phyloP scores from a whole-genome alignment of 225 moss, liverwort and hornwort genomes.

The Takakia lepidozioides region DNA sequence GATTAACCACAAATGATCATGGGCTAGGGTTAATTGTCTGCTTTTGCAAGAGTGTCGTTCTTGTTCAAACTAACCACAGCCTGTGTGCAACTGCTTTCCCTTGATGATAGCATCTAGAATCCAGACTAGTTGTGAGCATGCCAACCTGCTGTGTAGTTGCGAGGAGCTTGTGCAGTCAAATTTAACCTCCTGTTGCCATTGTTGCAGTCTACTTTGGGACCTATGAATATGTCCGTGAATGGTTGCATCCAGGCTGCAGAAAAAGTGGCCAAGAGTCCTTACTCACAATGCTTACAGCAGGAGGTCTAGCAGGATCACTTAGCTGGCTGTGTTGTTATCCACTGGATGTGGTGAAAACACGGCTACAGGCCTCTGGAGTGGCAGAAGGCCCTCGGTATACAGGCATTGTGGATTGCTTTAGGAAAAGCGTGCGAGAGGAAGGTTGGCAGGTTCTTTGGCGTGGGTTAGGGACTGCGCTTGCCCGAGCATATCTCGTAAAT shows the following conservation, averaged over 20 bases:
- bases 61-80: no score
- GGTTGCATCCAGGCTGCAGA: conserved; percentile 86
- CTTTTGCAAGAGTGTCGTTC: no score
- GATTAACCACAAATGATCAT: no score
- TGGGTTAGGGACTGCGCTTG: conserved; percentile 88
- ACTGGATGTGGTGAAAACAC: conserved; percentile 89
- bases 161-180: no score
- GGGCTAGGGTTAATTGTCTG: no score
- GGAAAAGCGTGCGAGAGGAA: conserved; percentile 74
- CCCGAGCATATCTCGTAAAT: conserved; percentile 88
- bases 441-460: conserved; percentile 75
- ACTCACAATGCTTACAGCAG: conserved; percentile 89
- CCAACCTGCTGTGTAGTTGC: no score
- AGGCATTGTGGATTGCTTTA: conserved; percentile 79
- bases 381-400: conserved; percentile 40
- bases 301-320: conserved; percentile 79
- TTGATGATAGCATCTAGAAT: no score
- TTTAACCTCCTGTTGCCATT: no score
- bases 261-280: conserved; percentile 60
- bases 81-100: no score
- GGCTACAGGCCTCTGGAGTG: conserved; percentile 72
- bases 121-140: no score
- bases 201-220: conserved; percentile 81
- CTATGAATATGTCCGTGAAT: conserved; percentile 81
- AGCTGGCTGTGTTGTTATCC: conserved; percentile 96